These are phyloP conservation scores for Tubosaeta sp. DNA, from an alignment of 768 basidiomycete species.

Conservation along the genomic window DNA sequence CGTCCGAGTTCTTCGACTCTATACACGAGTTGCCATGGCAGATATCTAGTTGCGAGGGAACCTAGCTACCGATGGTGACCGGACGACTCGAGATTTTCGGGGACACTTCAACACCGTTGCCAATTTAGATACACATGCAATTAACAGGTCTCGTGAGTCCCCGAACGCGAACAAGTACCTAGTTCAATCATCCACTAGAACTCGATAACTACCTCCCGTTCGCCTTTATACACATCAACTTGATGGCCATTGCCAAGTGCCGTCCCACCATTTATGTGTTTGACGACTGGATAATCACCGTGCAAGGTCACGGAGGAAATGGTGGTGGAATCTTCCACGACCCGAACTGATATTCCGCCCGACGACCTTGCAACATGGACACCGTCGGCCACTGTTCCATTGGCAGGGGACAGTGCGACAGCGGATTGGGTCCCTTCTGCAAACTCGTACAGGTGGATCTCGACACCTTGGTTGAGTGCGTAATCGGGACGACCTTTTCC, in stretches of 20 bases:
- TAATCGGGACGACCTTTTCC: slow-evolving; percentile 50
- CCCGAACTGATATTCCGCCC: slow-evolving; percentile 3
- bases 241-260: neutral
- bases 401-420: slow-evolving; percentile 14
- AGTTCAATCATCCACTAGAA: too few species aligned
- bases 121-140: too few species aligned
- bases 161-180: too few species aligned
- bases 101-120: too few species aligned
- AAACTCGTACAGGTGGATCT: slow-evolving; percentile 52
- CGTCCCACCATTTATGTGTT: slow-evolving; percentile 7
- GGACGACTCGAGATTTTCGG: too few species aligned
- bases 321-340: slow-evolving; percentile 5
- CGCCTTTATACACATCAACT: slow-evolving; percentile 2
- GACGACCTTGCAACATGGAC: slow-evolving; percentile 11
- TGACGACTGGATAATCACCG: slow-evolving; percentile 11
- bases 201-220: slow-evolving; percentile 4
- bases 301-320: slow-evolving; percentile 13
- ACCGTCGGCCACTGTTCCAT: slow-evolving; percentile 5
- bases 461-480: slow-evolving; percentile 36
- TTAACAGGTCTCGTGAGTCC: too few species aligned
- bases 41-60: too few species aligned
- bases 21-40: too few species aligned
- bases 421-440: slow-evolving; percentile 35
- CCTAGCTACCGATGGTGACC: too few species aligned
- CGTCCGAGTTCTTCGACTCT: too few species aligned